These are phyloP conservation scores for Actinomortierella wolfii DNA, from an alignment of 371 early-diverging fungal genomes.

Conservation along the genomic window DNA sequence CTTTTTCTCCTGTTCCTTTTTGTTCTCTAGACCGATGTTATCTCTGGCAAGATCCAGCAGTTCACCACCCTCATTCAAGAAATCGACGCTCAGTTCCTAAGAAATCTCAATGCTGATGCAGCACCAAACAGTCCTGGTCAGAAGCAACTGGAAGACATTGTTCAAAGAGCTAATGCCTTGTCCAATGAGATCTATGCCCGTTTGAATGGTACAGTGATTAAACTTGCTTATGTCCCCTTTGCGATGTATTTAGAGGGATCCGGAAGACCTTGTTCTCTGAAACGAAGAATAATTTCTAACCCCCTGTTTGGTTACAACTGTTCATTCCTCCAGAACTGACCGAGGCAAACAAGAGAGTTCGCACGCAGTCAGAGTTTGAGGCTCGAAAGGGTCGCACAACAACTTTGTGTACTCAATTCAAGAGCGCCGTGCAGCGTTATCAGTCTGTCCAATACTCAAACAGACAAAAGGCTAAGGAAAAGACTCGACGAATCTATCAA, in stretches of 20 bases:
- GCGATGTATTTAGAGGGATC: no score
- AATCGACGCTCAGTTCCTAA: conserved; percentile 25
- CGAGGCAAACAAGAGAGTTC: conserved; percentile 20
- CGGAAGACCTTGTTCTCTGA: no score
- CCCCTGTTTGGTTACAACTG: not conserved
- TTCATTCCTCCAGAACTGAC: conserved; percentile 20
- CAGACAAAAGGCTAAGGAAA: conserved; percentile 41
- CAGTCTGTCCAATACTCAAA: conserved; percentile 32
- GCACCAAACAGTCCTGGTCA: conserved; percentile 10
- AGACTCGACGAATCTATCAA: not conserved
- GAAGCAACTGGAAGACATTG: conserved; percentile 24
- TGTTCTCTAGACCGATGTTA: conserved; percentile 34
- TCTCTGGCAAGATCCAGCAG: conserved; percentile 34
- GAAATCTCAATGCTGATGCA: conserved; percentile 15
- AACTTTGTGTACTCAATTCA: conserved; percentile 38
- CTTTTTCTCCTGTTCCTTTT: not conserved
- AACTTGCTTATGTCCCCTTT: no score
- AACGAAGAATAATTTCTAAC: no score
- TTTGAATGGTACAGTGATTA: conserved; percentile 37
- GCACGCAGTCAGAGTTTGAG: conserved; percentile 33
- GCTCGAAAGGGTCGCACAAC: conserved; percentile 35
- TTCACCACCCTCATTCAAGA: conserved; percentile 32
- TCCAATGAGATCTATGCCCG: conserved; percentile 40
- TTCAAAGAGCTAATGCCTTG: conserved; percentile 20
- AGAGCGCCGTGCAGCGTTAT: conserved; percentile 31